A percentile compares a stretch with the other conserved stretches of the same genome.
These are phyloP conservation scores for Daldinia vernicosa DNA, from an alignment of 495 filamentous ascomycete genomes.

Conservation along the genomic window DNA sequence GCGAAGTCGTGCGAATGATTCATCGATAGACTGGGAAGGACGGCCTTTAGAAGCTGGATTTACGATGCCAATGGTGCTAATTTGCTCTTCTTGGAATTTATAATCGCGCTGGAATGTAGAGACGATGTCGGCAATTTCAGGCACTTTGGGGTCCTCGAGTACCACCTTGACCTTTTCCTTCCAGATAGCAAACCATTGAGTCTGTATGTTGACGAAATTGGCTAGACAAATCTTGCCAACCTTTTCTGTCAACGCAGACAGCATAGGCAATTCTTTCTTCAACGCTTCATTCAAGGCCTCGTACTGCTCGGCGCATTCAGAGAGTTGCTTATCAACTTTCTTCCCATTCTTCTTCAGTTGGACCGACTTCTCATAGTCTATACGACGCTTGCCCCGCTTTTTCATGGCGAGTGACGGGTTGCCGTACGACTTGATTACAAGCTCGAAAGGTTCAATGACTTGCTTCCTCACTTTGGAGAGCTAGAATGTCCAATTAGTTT, in stretches of 20 bases:
- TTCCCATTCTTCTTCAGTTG: slow-evolving; percentile 72
- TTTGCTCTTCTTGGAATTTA: slow-evolving; percentile 63
- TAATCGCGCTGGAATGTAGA: slow-evolving; percentile 78
- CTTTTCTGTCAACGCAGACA: slow-evolving; percentile 80
- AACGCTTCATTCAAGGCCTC: slow-evolving; percentile 88
- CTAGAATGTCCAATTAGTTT: slow-evolving; percentile 51
- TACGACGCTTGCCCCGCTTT: slow-evolving; percentile 87
- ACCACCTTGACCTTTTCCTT: slow-evolving; percentile 79
- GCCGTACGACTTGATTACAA: slow-evolving; percentile 79
- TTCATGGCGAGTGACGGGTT: slow-evolving; percentile 86
- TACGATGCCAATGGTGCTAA: slow-evolving; percentile 59
- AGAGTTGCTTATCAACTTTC: slow-evolving; percentile 81
- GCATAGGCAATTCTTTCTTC: slow-evolving; percentile 89
- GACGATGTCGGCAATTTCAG: slow-evolving; percentile 72
- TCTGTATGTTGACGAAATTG: slow-evolving; percentile 83
- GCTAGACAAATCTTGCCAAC: slow-evolving; percentile 80
- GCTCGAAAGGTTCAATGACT: slow-evolving; percentile 87
- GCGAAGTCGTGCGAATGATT: slow-evolving; percentile 52
- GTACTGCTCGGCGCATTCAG: slow-evolving; percentile 85
- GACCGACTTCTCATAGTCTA: slow-evolving; percentile 79
- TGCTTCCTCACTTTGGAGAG: slow-evolving; percentile 77
- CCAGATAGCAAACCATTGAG: slow-evolving; percentile 80
- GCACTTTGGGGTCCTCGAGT: slow-evolving; percentile 70
- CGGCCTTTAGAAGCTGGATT: slow-evolving; percentile 55
- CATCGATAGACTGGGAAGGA: slow-evolving; percentile 59